A percentile compares a stretch with the other conserved stretches of the same genome.
These are phyloP conservation scores for Physcomitrium patens DNA, from an alignment of 225 moss, liverwort and hornwort species.

Conservation along the genomic window DNA sequence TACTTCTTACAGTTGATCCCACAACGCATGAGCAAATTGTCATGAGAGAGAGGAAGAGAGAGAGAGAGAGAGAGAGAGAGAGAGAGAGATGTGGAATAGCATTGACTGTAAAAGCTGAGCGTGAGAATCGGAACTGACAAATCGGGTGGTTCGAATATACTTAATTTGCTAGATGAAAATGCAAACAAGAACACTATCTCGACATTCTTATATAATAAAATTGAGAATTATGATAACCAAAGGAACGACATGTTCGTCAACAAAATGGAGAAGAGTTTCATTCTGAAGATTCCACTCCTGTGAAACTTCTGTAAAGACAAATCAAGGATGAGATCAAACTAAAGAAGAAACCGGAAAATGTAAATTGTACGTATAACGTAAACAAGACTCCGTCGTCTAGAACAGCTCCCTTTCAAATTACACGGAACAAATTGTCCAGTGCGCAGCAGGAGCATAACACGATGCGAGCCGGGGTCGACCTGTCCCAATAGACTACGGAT, in stretches of 20 bases:
- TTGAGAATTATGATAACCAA: neutral
- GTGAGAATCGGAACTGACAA: slow-evolving; percentile 1
- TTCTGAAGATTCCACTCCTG: neutral
- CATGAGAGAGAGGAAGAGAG: neutral
- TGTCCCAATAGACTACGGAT: too few relatives aligned
- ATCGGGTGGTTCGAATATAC: neutral
- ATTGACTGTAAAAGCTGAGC: neutral
- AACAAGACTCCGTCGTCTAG: neutral
- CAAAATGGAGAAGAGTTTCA: neutral
- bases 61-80: too few relatives aligned
- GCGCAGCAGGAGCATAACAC: neutral
- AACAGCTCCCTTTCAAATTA: slow-evolving; percentile 9
- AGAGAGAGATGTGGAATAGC: neutral
- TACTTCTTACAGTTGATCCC: slow-evolving; percentile 6
- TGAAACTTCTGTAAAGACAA: neutral
- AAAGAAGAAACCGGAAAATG: neutral
- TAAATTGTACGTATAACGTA: neutral
- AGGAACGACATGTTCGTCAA: slow-evolving; percentile 3
- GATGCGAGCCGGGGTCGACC: too few relatives aligned
- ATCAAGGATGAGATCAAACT: neutral
- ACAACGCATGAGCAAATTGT: slow-evolving; percentile 21
- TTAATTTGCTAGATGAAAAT: neutral
- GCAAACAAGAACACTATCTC: neutral
- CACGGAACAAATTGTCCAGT: neutral
- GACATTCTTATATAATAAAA: too few relatives aligned